Evolutionary conservation across 192 early-diverging fungal genomes (phyloP), one percentile per base, ranked within the genome.

Genomic region (Linnemannia zychae): DNA sequence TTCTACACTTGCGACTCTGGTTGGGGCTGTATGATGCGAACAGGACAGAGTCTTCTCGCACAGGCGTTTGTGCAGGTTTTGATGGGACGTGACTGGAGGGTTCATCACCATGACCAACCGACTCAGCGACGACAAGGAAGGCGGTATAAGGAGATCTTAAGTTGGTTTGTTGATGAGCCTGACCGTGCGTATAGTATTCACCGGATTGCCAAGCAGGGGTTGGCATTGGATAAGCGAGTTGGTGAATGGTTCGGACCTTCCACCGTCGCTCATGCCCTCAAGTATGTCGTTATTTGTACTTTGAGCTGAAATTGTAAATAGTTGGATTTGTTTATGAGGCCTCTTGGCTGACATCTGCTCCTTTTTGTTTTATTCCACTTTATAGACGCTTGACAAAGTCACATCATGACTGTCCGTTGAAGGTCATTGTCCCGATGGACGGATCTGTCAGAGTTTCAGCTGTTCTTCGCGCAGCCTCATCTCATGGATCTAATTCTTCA

Each of bases 171-270:
- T 33, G 87, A 88, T 52, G 82, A 81, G 15, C 76, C 87, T 49
- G 81, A 74, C 2, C 53, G 69, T 0, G 44, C 49, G 13, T 85
- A 76, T 81, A 81, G 82, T 60, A 88, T 88, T 49, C 87, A 88
- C 53, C 71, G 82, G 28, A 84, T 88, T 36, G 87, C 87, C 15
- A 78, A 82, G 52, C 68, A 67, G 0, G 87, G 87, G n/a, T 65
- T 88, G 40, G 46, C 71, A 28, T 75, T 88, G 22, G 87, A 88
- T 33, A 88, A 88, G 36, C 79, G 77, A 22, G 85, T 88, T 63
- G 87, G 87, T 7, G 87, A 88, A 52, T 88, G 87, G 87, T 88
- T 88, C 82, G 87, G 87, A 13, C 87, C 87, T 46, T 70, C 87
- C 7, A 88, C 87, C 28, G 76, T 88, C 15, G 87, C 87, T 9